These are phyloP conservation scores for Elongisporangium senticosum DNA, from an alignment of 352 stramenopile genomes.

Conservation along the genomic window DNA sequence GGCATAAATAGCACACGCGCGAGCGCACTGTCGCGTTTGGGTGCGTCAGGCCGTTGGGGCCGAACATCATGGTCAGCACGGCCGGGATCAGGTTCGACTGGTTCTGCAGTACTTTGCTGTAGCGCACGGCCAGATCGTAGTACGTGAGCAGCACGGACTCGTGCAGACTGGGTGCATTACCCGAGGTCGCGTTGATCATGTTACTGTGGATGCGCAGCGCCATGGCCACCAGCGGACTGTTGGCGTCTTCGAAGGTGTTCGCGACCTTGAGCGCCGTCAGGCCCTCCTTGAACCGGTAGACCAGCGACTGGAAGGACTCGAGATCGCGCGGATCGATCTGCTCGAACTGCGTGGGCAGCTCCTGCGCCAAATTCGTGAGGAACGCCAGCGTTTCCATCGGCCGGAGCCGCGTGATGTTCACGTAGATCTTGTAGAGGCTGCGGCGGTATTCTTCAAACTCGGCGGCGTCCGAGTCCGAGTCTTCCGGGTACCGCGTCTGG, in stretches of 20 bases:
- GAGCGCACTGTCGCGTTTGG: slow-evolving; percentile 53
- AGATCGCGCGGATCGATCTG: slow-evolving; percentile 54
- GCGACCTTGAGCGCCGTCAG: slow-evolving; percentile 53
- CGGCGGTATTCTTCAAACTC: slow-evolving; percentile 83
- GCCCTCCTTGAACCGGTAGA: slow-evolving; percentile 84
- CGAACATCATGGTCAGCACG: slow-evolving; percentile 83
- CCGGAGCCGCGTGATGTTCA: slow-evolving; percentile 77
- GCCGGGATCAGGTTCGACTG: slow-evolving; percentile 55
- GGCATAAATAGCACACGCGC: slow-evolving; percentile 78
- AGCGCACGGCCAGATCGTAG: slow-evolving; percentile 78
- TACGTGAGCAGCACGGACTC: slow-evolving; percentile 68
- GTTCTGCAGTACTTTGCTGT: slow-evolving; percentile 66
- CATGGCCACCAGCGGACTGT: slow-evolving; percentile 61
- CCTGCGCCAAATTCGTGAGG: slow-evolving; percentile 54
- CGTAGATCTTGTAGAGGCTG: slow-evolving; percentile 83
- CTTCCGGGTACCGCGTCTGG: slow-evolving; percentile 74
- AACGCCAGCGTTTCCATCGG: slow-evolving; percentile 65
- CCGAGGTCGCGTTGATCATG: slow-evolving; percentile 35
- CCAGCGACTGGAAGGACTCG: slow-evolving; percentile 76
- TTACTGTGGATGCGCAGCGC: slow-evolving; percentile 61
- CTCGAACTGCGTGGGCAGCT: slow-evolving; percentile 42
- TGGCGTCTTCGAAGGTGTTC: slow-evolving; percentile 56
- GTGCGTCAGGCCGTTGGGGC: slow-evolving; percentile 62
- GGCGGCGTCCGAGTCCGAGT: slow-evolving; percentile 67
- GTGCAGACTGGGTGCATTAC: slow-evolving; percentile 23